Base-by-base conservation (phyloP, 306 rosid genomes). In the Cucumis melo region DNA sequence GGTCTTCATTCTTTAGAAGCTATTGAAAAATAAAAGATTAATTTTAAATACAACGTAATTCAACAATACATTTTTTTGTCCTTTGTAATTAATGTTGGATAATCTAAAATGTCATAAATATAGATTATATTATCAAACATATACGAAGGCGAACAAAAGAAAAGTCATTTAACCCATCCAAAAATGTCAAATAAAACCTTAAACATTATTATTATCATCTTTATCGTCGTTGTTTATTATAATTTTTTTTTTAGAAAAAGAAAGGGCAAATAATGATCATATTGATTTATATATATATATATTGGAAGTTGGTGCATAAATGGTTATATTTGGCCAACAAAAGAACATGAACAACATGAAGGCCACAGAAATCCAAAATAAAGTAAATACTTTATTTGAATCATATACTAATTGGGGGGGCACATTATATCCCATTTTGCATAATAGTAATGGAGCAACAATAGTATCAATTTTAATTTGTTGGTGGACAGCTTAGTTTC, bases 361-460 rank as follows among this genome's bases (percentile, higher is more conserved):
- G 44, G 70, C 70, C 70, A 63, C 70, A 63, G 46, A 38, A 23
- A 63, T 8, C 48, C 11, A 63, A 63, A 63, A 32, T 65, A 36
- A 38, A 65, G 23, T 17, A 65, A 9, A 38, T 38, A 38, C 72
- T 65, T 65, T 65, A 34, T 36, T 65, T 65, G 72, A 34, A 36
- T 46, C 2, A 42, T 9, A 46, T 42, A 10, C 41, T 34, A 64
- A 36, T 64, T 36, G 12, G 2, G 29, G 72, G 10, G 68, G 21
- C 34, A 63, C 44, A 7, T 62, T 32, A 62, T 17, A 6, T 29
- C 68, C 41, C 68, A 63, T 63, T 62, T 62, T 42, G 46, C 21
- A 63, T 5, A 63, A 63, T 63, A 63, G 23, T 63, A 63, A 63
- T 63, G 70, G 70, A 63, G 70, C 70, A 63, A 58, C 70, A 32